Base-by-base conservation (phyloP, 139 green algal genomes). In the Volvox africanus region DNA sequence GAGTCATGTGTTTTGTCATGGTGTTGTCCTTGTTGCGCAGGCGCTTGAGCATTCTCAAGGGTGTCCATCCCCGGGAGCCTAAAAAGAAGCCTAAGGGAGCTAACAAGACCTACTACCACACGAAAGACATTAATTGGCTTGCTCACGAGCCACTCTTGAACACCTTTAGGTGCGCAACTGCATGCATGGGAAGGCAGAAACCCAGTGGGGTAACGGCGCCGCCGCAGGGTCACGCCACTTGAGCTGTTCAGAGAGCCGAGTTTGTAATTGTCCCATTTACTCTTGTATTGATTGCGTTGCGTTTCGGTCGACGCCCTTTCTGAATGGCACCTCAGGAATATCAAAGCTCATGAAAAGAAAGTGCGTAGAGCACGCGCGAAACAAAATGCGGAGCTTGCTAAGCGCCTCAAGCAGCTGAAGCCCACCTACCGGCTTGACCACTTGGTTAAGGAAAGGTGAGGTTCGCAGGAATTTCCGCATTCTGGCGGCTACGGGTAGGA, bases 101-200 rank as follows among this genome's bases (percentile, higher is more conserved):
- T 61, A 96, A 99, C 95, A 99, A 99, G 94, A 99, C 98, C 3
- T 99, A 99, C 94, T 99, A 99, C 94, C 98, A 99, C 89, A 89
- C 97, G 33, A 99, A 99, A 93, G 98, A 99, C 93, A 98, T 99
- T 89, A 97, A 96, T 89, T 99, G 97, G 92, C 94, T 99, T 65
- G 89, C 96, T 32, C 98, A 99, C 86, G 98, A 99, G 94, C 98
- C 97, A 9, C 94, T 99, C 61, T 94, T 99, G 1, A 92, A 97
- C 28, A 98, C 97, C 69, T 96, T 98, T 93, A 97, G 97, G 94
- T 97, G 88, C 55, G 71, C 68, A 22, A 20, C 12, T 14, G 24
- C 28, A 28, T 55, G 44, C 44, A 55, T 9, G 9, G 44, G 44
- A 9, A 5, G 44, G 44, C 44, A 55, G 44, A n/a, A n/a, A n/a